Evolutionary conservation across 2,329 filamentous ascomycete genomes (phyloP), one percentile per base, ranked within the genome.

Genomic region (Ilyonectria mors-panacis): DNA sequence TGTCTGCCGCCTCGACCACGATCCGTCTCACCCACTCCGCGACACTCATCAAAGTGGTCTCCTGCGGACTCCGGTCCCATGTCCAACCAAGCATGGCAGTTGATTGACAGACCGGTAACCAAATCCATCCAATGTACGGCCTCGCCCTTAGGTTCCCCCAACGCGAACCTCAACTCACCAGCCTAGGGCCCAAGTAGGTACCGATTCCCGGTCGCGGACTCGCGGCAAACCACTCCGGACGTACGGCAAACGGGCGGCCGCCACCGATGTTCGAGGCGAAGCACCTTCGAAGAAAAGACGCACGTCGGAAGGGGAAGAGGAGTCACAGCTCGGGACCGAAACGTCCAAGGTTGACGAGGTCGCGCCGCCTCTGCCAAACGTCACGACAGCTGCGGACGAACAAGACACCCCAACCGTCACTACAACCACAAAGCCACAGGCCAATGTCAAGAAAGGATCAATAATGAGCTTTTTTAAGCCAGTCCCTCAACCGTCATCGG

Each of bases 401-500:
- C 33, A 63, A 37, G 15, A 39, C 5, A 17, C 33, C 6, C 1
- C 33, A 8, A 39, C 15, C 19, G 53, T 55, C 1, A 33, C 63
- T 1, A 26, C 47, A 6, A 19, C 15, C 48, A 26, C 35, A 1
- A 47, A n/a, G 6, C 58, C 63, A 23, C 13, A 21, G 1, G 4
- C 9, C 0, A 5, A 58, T 2, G 13, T 62, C 8, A 72, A 74
- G 60, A 82, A 79, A 57, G 75, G 76, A 0, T 83, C 82, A 0
- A 84, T 85, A 6, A 67, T 84, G 54, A 80, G 71, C 61, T 85
- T 84, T 65, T 84, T 84, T 70, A 81, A 80, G 42, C 82, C 78
- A 2, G n/a, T 79, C 15, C 58, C 71, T 19, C 63, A 63, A 0
- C 56, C 65, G 4, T 63, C 63, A 17, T 65, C 65, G 1, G 33